phyloP scores from a whole-genome alignment of 1,284 basidiomycete genomes.

The Ceratobasidium sp. region DNA sequence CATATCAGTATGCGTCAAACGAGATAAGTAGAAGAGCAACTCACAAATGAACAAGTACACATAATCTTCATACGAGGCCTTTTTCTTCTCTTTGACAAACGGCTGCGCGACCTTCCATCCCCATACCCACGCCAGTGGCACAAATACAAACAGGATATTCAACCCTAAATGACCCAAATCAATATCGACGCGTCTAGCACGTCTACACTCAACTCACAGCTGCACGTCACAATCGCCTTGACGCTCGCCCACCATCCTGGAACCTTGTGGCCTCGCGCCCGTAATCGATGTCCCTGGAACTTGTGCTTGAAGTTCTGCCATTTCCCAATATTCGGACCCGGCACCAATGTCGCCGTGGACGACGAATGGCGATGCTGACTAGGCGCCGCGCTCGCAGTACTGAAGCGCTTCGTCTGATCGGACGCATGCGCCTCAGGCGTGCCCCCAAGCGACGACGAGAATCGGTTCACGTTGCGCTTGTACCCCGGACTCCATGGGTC shows the following conservation, averaged over 20 bases:
- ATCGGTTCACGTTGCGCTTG: slow-evolving; percentile 13
- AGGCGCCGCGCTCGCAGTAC: not conserved
- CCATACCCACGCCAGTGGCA: slow-evolving; percentile 33
- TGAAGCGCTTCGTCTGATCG: not conserved
- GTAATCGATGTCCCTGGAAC: slow-evolving; percentile 9
- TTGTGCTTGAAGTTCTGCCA: slow-evolving; percentile 27
- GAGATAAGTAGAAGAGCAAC: not conserved
- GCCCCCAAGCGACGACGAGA: not conserved
- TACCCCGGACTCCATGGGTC: slow-evolving; percentile 38
- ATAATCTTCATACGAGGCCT: slow-evolving; percentile 20
- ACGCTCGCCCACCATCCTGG: slow-evolving; percentile 20
- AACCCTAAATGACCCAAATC: slow-evolving; percentile 28
- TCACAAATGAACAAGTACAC: slow-evolving; percentile 29
- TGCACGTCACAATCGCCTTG: slow-evolving; percentile 33
- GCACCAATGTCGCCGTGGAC: not conserved
- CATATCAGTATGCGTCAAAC: not conserved
- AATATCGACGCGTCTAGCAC: not conserved
- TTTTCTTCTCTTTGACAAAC: slow-evolving; percentile 34
- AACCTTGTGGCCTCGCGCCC: slow-evolving; percentile 24
- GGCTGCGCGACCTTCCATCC: slow-evolving; percentile 32
- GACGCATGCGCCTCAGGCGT: not conserved
- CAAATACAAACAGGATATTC: slow-evolving; percentile 33
- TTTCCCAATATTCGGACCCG: not conserved
- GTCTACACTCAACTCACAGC: slow-evolving; percentile 16
- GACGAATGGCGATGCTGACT: not conserved